These are phyloP conservation scores for Quercus lobata DNA, from an alignment of 331 rosid species.

Conservation along the genomic window DNA sequence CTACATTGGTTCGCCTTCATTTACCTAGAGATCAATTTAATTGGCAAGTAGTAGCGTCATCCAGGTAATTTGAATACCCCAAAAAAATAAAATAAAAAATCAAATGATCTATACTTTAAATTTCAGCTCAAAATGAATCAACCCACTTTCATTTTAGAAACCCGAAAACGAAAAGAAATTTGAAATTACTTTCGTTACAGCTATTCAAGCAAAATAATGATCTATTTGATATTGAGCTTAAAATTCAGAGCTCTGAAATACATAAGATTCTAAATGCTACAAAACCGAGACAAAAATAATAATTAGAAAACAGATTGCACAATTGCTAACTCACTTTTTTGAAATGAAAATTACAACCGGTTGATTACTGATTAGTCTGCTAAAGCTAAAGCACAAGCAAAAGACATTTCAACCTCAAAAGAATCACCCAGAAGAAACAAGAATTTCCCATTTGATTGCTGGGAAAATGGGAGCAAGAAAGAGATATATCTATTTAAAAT, in stretches of 20 bases:
- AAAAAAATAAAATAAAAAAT: neutral
- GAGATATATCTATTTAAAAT: neutral
- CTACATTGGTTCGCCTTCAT: too few relatives aligned
- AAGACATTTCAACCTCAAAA: neutral
- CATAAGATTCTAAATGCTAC: neutral
- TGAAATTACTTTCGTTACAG: neutral
- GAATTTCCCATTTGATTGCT: neutral
- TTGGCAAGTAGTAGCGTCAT: neutral
- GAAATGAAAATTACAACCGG: neutral
- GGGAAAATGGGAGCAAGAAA: neutral
- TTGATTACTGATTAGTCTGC: neutral
- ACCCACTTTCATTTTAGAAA: neutral
- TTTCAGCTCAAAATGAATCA: neutral
- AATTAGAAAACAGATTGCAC: neutral
- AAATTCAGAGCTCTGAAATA: too few relatives aligned
- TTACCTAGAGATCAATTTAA: neutral
- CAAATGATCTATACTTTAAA: neutral
- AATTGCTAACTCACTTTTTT: too few relatives aligned
- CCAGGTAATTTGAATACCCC: neutral
- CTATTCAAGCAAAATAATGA: neutral
- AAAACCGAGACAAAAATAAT: neutral
- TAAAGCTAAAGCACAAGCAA: neutral
- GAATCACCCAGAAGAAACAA: neutral
- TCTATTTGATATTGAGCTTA: neutral
- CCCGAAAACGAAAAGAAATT: neutral